A percentile compares a stretch with the other conserved stretches of the same genome.
Evolutionary conservation across 768 basidiomycete genomes (phyloP).

Genomic region (Podaxis sp.): DNA sequence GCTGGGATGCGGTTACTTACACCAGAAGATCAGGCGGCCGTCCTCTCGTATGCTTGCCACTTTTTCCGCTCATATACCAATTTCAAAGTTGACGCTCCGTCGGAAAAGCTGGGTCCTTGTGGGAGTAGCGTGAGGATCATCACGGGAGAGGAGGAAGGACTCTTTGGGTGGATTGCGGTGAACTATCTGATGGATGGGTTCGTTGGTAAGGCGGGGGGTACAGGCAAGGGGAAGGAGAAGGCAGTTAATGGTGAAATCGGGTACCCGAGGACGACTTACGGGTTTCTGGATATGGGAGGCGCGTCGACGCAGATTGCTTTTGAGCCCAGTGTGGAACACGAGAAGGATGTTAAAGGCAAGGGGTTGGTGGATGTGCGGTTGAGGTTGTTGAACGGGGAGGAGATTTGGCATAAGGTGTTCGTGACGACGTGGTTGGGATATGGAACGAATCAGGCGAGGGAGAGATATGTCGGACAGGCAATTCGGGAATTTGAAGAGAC

Average conservation of each 20-base stretch:
- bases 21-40: conserved; percentile 61
- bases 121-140: conserved; percentile 93
- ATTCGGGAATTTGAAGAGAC: conserved; percentile 56
- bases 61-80: conserved; percentile 74
- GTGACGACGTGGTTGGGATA: conserved; percentile 99
- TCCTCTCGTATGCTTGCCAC: conserved; percentile 76
- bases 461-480: conserved; percentile 79
- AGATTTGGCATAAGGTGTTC: conserved; percentile 90
- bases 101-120: conserved; percentile 69
- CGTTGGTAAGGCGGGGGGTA: conserved; percentile 29
- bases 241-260: conserved; percentile 36
- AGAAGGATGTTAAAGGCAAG: conserved; percentile 55
- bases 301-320: conserved; percentile 99
- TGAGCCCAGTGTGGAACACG: conserved; percentile 71
- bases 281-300: conserved; percentile 99
- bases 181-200: conserved; percentile 99
- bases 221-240: conserved; percentile 9
- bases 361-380: conserved; percentile 80
- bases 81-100: conserved; percentile 73
- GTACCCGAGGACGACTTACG: conserved; percentile 72
- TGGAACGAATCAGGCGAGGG: conserved; percentile 95
- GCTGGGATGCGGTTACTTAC: conserved; percentile 94
- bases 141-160: conserved; percentile 95
- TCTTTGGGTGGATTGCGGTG: conserved; percentile 99
- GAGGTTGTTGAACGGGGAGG: conserved; percentile 78